Base-by-base conservation (phyloP, 352 stramenopile genomes). In the Nothophytophthora sp. region DNA sequence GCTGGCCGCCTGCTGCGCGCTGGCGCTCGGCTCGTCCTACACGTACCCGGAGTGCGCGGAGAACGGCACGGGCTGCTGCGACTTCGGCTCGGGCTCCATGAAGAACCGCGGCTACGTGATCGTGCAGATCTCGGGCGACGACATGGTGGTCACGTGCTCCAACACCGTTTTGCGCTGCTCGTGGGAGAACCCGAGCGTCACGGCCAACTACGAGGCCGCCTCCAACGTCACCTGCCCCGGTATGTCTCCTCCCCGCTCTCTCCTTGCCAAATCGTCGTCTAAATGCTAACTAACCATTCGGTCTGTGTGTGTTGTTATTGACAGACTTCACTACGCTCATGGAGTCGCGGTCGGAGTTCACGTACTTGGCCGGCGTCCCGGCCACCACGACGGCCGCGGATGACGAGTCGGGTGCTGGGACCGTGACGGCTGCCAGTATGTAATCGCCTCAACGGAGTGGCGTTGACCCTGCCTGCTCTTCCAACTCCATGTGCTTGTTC, bases 81-180 rank as follows among this genome's bases (percentile, higher is more conserved):
- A 59, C 27, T 83, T 85, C 28, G 73, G 70, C 50, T 70, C 53
- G 27, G 65, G 64, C 18, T 67, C 54, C 30, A 90, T 90, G 80
- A 67, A 60, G 35, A 73, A 76, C 54, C 80, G 63, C 23, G 80
- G 80, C 23, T 88, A 85, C 61, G 55, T 83, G 10, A 70, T 88
- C 24, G 50, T 83, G 30, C 43, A 50, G 29, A 23, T 86, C 33
- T 52, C 73, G 35, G 68, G 69, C 10, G 63, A 67, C 28, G 73
- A 75, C 44, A 77, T 79, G 45, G 74, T 84, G 39, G 70, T 90
- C 59, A 90, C 80, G 23, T 90, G 80, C 64, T 68, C 60, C 30
- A 58, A 73, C 35, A 69, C 70, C 45, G 51, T 44, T 28, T 61
- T 90, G 58, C 62, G 68, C 44, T 90, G 80, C 63, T 75, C 75